These are phyloP conservation scores for Calonectria montana DNA, from an alignment of 2,329 filamentous ascomycete genomes.

Conservation along the genomic window DNA sequence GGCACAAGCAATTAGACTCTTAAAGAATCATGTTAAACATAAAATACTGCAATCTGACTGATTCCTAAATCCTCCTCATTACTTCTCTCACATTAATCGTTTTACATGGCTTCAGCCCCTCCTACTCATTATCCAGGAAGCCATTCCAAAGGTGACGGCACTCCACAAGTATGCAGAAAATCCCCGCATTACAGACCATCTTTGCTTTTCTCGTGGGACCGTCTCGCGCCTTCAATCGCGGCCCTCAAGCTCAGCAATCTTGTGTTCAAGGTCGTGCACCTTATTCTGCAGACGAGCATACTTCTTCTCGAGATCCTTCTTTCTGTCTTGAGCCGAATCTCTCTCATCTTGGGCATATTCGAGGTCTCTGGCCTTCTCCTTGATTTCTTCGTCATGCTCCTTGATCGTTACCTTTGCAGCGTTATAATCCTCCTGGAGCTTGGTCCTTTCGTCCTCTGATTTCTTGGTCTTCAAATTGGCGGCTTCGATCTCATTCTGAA, in stretches of 20 bases:
- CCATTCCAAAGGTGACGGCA: conserved; percentile 5
- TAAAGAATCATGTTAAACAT: background rate
- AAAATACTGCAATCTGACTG: background rate
- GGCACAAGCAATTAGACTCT: too few relatives aligned
- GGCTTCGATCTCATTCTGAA: too few relatives aligned
- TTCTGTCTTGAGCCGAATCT: too few relatives aligned
- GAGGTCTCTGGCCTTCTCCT: too few relatives aligned
- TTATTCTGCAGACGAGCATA: background rate
- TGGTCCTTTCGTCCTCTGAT: too few relatives aligned
- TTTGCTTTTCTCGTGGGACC: background rate
- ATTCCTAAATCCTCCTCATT: background rate
- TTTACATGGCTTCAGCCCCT: background rate
- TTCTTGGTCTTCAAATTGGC: too few relatives aligned
- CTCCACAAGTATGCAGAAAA: background rate
- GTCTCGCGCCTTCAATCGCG: background rate
- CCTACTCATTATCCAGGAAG: conserved; percentile 1
- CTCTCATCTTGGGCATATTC: too few relatives aligned
- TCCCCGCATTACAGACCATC: background rate
- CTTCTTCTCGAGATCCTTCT: background rate
- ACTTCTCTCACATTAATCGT: background rate
- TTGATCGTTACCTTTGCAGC: too few relatives aligned
- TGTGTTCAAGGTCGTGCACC: background rate
- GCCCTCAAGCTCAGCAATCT: background rate
- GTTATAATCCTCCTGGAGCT: too few relatives aligned
- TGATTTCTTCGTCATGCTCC: too few relatives aligned